These are phyloP conservation scores for Chernovozyma aurita DNA, from an alignment of 1,139 yeast species.

Conservation along the genomic window DNA sequence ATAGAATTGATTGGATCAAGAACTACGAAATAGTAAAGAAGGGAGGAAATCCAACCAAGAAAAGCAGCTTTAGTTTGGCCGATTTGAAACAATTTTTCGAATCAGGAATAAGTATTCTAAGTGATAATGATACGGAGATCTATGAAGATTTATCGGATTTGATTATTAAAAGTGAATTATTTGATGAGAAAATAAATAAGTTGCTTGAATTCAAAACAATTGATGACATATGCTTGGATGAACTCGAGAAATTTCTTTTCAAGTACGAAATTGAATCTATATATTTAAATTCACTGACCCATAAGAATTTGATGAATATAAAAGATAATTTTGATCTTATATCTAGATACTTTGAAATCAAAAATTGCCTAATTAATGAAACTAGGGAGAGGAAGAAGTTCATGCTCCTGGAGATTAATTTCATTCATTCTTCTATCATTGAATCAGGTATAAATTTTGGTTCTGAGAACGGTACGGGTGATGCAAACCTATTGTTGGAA, in stretches of 20 bases:
- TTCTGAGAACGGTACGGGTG: not conserved
- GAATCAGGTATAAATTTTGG: too few species aligned
- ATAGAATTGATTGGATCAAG: conserved; percentile 47
- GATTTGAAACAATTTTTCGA: conserved; percentile 33
- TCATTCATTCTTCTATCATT: not conserved
- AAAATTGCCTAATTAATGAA: conserved; percentile 7
- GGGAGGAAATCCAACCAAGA: conserved; percentile 44
- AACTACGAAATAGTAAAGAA: conserved; percentile 27
- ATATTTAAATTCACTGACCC: not conserved
- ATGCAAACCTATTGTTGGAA: not conserved
- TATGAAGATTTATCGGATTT: conserved; percentile 22
- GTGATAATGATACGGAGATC: conserved; percentile 21
- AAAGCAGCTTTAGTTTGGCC: conserved; percentile 24
- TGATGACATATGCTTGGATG: conserved; percentile 20
- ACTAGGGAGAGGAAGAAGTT: not conserved
- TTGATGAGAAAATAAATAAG: conserved; percentile 23
- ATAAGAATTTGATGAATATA: conserved; percentile 15
- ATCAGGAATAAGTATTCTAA: conserved; percentile 36
- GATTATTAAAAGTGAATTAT: conserved; percentile 24
- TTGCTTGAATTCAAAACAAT: conserved; percentile 23
- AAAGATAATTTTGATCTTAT: conserved; percentile 21
- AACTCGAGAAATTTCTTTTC: conserved; percentile 13
- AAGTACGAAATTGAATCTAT: not conserved
- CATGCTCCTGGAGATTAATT: not conserved
- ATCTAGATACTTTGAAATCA: conserved; percentile 6